phyloP scores from a whole-genome alignment of 305 asterid genomes.

The Fraxinus velutina region DNA sequence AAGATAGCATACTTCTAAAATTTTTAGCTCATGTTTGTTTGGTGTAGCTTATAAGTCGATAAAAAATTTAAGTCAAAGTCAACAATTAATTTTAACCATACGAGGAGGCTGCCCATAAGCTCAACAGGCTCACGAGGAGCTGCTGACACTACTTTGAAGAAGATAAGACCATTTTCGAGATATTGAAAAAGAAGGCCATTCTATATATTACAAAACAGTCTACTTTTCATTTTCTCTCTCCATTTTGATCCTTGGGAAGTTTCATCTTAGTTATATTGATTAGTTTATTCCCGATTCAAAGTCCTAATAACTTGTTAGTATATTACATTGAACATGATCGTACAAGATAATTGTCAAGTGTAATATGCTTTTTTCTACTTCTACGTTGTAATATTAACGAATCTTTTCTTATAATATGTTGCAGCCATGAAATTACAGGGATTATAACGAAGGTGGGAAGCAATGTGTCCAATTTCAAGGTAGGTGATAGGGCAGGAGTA shows the following conservation, averaged over 20 bases:
- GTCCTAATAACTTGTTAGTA: background rate
- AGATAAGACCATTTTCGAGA: background rate
- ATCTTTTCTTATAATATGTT: background rate
- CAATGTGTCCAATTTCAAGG: slow-evolving; percentile 62
- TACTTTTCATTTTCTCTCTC: background rate
- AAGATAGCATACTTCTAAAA: background rate
- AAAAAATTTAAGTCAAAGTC: background rate
- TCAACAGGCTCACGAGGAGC: background rate
- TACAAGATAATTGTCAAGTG: background rate
- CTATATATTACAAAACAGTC: background rate
- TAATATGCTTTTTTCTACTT: background rate
- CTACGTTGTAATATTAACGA: background rate
- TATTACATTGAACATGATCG: background rate
- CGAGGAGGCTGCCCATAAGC: background rate
- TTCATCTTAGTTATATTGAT: background rate
- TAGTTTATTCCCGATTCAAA: background rate
- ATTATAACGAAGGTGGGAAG: slow-evolving; percentile 65
- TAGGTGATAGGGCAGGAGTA: slow-evolving; percentile 74
- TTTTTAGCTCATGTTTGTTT: background rate
- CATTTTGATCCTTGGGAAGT: background rate
- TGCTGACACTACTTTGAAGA: background rate
- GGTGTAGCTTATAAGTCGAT: background rate
- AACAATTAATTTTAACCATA: too few species aligned
- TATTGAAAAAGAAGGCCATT: background rate
- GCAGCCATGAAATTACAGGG: slow-evolving; percentile 83